Percentiles rank a stretch among this genome's conserved stretches.
phyloP scores from a whole-genome alignment of 2,329 filamentous ascomycete genomes.

The Talaromyces rugulosus region DNA sequence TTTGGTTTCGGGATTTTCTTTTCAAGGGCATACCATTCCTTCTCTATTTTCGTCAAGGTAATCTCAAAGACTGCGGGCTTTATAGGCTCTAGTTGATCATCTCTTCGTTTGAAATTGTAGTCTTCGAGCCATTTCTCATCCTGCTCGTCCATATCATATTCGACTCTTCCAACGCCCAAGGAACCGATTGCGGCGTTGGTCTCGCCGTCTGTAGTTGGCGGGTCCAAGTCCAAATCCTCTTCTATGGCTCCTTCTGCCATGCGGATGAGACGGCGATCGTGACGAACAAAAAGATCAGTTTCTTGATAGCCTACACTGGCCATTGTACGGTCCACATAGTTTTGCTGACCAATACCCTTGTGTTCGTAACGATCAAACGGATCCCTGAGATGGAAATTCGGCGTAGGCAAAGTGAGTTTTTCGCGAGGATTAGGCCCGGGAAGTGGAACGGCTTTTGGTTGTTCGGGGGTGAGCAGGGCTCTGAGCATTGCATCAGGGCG shows the following conservation, averaged over 20 bases:
- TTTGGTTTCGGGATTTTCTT: constrained; percentile 96
- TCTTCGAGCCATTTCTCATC: constrained; percentile 93
- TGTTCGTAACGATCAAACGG: constrained; percentile 60
- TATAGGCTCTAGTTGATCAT: constrained; percentile 72
- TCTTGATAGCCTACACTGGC: constrained; percentile 94
- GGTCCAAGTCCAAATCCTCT: constrained; percentile 58
- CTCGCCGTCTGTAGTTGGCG: constrained; percentile 57
- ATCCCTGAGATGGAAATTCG: constrained; percentile 44
- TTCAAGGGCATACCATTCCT: constrained; percentile 95
- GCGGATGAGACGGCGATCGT: constrained; percentile 66
- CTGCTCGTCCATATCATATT: constrained; percentile 99
- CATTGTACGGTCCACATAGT: constrained; percentile 95
- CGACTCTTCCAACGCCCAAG: constrained; percentile 70
- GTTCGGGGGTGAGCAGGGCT: constrained; percentile 55
- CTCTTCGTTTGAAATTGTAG: constrained; percentile 72
- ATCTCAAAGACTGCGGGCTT: constrained; percentile 95
- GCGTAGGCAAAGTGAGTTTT: constrained; percentile 46
- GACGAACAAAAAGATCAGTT: constrained; percentile 79
- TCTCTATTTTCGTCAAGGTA: constrained; percentile 97
- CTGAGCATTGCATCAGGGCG: constrained; percentile 58
- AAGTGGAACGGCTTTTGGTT: constrained; percentile 48
- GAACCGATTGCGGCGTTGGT: constrained; percentile 45
- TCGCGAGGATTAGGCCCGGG: constrained; percentile 48
- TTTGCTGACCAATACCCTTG: constrained; percentile 76
- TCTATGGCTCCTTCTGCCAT: constrained; percentile 59